These are phyloP conservation scores for Cladochytrium replicatum DNA, from an alignment of 192 early-diverging fungal species.

Conservation along the genomic window DNA sequence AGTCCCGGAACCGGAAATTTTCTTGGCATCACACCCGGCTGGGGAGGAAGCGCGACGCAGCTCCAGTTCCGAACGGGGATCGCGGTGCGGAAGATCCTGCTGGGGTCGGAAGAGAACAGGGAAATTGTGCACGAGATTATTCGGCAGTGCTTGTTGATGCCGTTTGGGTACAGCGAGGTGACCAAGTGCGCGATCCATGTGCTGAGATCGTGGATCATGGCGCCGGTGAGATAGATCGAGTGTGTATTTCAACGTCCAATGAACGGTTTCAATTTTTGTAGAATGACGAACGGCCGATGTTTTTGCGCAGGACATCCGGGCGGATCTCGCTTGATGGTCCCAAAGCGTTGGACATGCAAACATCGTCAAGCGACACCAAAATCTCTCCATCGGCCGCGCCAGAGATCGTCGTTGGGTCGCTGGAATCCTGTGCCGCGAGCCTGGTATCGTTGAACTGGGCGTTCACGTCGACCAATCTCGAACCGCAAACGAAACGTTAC, in stretches of 20 bases:
- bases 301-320: no score
- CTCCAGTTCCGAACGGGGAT: neutral
- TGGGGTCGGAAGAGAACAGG: constrained; percentile 35
- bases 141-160: constrained; percentile 57
- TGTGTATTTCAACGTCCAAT: constrained; percentile 6
- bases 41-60: neutral
- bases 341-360: no score
- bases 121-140: constrained; percentile 73
- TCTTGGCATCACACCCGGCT: neutral
- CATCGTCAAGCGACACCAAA: no score
- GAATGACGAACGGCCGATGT: constrained; percentile 64
- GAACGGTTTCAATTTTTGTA: constrained; percentile 2
- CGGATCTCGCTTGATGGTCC: no score
- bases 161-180: constrained; percentile 55
- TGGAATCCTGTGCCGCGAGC: no score
- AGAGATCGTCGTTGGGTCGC: no score
- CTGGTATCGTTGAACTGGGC: no score
- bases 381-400: no score
- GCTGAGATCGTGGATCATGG: constrained; percentile 53
- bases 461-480: no score
- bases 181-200: constrained; percentile 54
- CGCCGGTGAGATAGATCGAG: constrained; percentile 15
- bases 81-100: constrained; percentile 6
- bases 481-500: no score
- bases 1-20: neutral